Base-by-base conservation (phyloP, 257 asterid species). In the Vinca minor region DNA sequence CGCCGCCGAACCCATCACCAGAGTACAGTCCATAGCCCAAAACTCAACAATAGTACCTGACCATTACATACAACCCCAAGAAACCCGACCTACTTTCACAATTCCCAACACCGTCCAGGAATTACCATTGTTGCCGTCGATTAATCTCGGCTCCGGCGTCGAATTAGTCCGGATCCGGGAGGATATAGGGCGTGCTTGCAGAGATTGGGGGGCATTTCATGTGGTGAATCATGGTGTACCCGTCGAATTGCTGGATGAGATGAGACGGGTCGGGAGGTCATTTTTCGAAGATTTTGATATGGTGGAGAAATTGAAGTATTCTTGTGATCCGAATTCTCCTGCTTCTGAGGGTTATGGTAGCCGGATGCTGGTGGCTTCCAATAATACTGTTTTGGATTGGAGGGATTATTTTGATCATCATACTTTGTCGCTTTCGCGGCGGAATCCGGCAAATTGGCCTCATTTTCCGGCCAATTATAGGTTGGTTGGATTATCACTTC, bases 341-440 rank as follows among this genome's bases (percentile, higher is more conserved):
- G 96, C 98, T 59, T 82, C 98, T 0, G 89, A 92, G 74, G 98
- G 98, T 7, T 92, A 92, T 63, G 98, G 96, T 13, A 92, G 95
- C 78, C 77, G 91, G 7, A 87, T 92, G 96, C 77, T 92, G 20
- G 95, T 82, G 5, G 77, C 80, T 3, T 80, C 93, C 0, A 82
- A 87, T 47, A 87, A 89, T 39, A 73, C 87, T 1, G 89, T 87
- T 76, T 79, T 92, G 71, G 98, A 92, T 72, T 92, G 98, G 98
- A 85, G 98, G 68, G 98, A 92, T 69, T 92, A 82, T 70, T 83
- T 72, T 53, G 95, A 92, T 79, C 98, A 92, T 69, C 98, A 89
- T 38, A 82, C 94, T 8, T 74, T 89, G 53, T 96, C 98, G 4
- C 68, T 82, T 47, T 79, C 94, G 0, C 85, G 96, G 6, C 79